Base-by-base conservation (phyloP, 164 flowering plant species). In the Litsea cubeba region DNA sequence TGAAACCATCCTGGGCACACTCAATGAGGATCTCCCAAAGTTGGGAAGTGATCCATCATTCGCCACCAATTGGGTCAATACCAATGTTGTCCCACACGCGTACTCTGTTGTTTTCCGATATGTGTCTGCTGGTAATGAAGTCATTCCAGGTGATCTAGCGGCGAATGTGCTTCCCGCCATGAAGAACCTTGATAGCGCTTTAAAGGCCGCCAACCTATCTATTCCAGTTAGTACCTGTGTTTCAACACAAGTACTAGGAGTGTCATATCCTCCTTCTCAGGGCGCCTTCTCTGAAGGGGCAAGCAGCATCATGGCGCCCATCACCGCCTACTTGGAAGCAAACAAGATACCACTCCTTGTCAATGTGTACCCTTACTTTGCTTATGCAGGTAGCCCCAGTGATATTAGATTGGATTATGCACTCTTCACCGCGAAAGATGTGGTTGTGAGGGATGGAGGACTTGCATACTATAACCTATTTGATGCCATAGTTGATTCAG, bases 231-330 rank as follows among this genome's bases (percentile, higher is more conserved):
- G 54, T 25, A 75, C 81, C 2, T 18, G 32, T 1, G 69, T 78
- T 15, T 6, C 60, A 32, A 57, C 51, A 24, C 20, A 2, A 12
- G 72, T 71, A 5, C 14, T 75, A 10, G 77, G 64, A 54, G 10
- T 35, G 2, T 78, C 81, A 22, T 78, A 35, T 35, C 81, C 81
- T n/a, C 77, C 76, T 10, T 78, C 77, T 20, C 3, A n/a, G 8
- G 75, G 77, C 0, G 14, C 30, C 26, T 78, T 78, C 50, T 74
- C 75, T 0, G 68, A 26, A 6, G 75, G 2, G 18, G 25, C 74
- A 0, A 18, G 23, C 1, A 12, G 63, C 18, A n/a, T 46, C 51
- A 74, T 78, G 64, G 54, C 23, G 12, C 69, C 74, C 24, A 40
- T 78, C 5, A 17, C 51, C 3, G 5, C 8, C 4, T 74, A 62